A percentile compares a stretch with the other conserved stretches of the same genome.
Conservation (phyloP, 1,284 basidiomycete genomes). For the Schizopora paradoxa region DNA sequence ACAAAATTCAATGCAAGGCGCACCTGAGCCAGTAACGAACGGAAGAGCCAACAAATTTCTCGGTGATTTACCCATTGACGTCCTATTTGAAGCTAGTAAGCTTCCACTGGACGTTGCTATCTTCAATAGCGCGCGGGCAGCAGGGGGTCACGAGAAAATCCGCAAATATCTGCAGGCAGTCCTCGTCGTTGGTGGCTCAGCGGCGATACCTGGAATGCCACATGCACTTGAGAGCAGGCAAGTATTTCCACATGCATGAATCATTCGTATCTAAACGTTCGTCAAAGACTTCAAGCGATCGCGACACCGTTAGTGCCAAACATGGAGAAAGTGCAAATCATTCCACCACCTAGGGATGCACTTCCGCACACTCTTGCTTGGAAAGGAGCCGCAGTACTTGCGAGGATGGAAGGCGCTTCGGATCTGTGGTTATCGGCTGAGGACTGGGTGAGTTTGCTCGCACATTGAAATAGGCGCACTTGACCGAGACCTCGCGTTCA, state of each 20-base stretch:
- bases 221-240: conserved; percentile 78
- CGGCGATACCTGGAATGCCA: conserved; percentile 67
- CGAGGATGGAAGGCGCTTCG: conserved; percentile 82
- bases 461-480: conserved; percentile 4
- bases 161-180: conserved; percentile 87
- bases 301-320: conserved; percentile 75
- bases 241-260: conserved; percentile 21
- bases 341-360: conserved; percentile 89
- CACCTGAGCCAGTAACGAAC: background rate
- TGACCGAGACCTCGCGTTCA: conserved; percentile 28
- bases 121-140: conserved; percentile 83
- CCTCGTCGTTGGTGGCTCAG: conserved; percentile 82
- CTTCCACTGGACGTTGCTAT: conserved; percentile 93
- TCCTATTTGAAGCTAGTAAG: conserved; percentile 82
- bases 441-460: conserved; percentile 71
- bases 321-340: conserved; percentile 82
- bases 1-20: background rate
- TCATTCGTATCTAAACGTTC: conserved; percentile 22
- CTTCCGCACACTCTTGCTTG: conserved; percentile 87
- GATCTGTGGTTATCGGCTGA: conserved; percentile 86
- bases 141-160: conserved; percentile 84
- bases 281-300: conserved; percentile 69
- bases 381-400: conserved; percentile 95
- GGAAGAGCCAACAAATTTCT: conserved; percentile 19
- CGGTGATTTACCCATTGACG: conserved; percentile 53